phyloP scores from a whole-genome alignment of 2,329 filamentous ascomycete species.

The Dactylellina parvicollis region DNA sequence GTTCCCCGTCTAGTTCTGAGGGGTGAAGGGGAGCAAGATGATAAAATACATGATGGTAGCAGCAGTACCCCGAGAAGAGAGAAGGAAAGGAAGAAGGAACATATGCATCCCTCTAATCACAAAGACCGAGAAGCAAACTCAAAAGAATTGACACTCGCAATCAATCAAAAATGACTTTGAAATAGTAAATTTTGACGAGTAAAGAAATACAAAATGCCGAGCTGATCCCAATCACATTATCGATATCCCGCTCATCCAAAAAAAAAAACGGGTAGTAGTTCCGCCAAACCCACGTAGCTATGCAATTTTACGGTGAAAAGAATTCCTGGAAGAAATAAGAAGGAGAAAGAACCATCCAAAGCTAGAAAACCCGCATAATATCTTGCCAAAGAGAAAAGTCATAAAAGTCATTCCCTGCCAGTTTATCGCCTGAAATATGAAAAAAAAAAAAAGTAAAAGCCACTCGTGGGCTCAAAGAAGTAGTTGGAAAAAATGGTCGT shows the following conservation, averaged over 20 bases:
- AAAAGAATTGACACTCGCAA: too few species aligned
- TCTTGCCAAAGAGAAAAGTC: conserved; percentile 4
- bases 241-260: background rate
- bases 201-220: background rate
- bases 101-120: background rate
- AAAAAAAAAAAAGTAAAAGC: background rate
- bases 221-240: background rate
- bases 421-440: conserved; percentile 45
- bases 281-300: too few species aligned
- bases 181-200: too few species aligned
- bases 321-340: background rate
- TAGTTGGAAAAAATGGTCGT: background rate
- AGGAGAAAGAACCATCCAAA: conserved; percentile 11
- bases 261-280: background rate
- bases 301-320: conserved; percentile 16
- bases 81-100: background rate
- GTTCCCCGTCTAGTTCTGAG: too few species aligned
- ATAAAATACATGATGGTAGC: background rate
- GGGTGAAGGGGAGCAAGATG: too few species aligned
- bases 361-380: conserved; percentile 6
- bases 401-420: conserved; percentile 46
- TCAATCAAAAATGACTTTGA: too few species aligned
- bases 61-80: background rate
- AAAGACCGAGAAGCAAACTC: too few species aligned
- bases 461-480: conserved; percentile 8